phyloP scores from a whole-genome alignment of 2,329 filamentous ascomycete genomes.

The Penicillium sp. region DNA sequence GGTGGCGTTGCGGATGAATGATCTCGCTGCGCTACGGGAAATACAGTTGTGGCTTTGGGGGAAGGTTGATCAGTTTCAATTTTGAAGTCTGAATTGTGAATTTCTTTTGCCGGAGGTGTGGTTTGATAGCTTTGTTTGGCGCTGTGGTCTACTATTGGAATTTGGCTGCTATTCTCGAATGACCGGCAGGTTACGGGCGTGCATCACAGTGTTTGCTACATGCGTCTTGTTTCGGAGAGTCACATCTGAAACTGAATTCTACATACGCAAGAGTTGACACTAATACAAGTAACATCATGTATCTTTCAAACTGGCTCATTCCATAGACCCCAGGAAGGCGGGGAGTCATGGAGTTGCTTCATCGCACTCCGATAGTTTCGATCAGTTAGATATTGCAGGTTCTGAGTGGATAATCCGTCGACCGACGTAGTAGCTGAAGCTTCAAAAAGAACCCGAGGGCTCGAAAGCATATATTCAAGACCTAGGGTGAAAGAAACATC shows the following conservation, averaged over 20 bases:
- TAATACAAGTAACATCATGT: background rate
- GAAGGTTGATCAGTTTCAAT: background rate
- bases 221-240: background rate
- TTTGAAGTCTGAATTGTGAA: background rate
- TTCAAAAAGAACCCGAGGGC: background rate
- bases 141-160: background rate
- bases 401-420: background rate
- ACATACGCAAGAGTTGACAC: no score
- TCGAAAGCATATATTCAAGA: background rate
- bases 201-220: background rate
- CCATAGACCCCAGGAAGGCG: background rate
- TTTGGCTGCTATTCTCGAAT: background rate
- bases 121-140: background rate
- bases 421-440: background rate
- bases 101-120: background rate
- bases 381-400: background rate
- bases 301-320: background rate
- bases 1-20: conserved; percentile 1
- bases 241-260: background rate
- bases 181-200: background rate
- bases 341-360: background rate
- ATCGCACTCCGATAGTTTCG: background rate
- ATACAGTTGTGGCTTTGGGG: conserved; percentile 6
- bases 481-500: background rate
- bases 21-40: conserved; percentile 5